A percentile compares a stretch with the other conserved stretches of the same genome.
Conservation (phyloP, 2,329 filamentous ascomycete genomes). For the Venturia oleaginea region DNA sequence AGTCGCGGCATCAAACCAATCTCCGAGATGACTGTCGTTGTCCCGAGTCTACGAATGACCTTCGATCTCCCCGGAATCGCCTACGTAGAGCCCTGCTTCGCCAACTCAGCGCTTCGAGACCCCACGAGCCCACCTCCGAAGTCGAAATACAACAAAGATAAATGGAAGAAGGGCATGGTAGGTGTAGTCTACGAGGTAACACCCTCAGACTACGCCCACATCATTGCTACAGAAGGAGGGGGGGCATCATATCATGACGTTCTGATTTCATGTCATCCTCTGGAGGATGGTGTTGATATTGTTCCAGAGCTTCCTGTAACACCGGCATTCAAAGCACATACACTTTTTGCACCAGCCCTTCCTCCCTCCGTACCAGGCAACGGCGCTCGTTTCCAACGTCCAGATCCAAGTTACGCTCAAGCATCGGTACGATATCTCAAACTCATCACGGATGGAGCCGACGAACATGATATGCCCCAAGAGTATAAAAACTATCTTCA, state of each 20-base stretch:
- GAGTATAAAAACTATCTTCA: conserved; percentile 70
- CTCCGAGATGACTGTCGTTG: conserved; percentile 71
- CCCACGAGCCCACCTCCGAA: conserved; percentile 20
- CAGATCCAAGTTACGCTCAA: conserved; percentile 65
- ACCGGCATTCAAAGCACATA: conserved; percentile 66
- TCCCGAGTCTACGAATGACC: conserved; percentile 66
- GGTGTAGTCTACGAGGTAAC: conserved; percentile 97
- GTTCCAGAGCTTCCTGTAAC: conserved; percentile 53
- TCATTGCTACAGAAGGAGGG: conserved; percentile 85
- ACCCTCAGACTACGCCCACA: conserved; percentile 67
- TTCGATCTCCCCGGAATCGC: conserved; percentile 83
- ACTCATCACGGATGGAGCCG: conserved; percentile 67
- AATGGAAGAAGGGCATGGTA: conserved; percentile 74
- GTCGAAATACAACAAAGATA: conserved; percentile 41
- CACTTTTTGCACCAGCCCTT: conserved; percentile 59
- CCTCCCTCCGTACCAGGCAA: conserved; percentile 21
- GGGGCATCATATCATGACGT: conserved; percentile 80
- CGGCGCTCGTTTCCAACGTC: conserved; percentile 44
- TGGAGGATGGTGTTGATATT: conserved; percentile 41
- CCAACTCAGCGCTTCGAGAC: conserved; percentile 58
- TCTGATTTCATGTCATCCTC: conserved; percentile 64
- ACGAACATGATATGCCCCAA: conserved; percentile 68
- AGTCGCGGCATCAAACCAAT: conserved; percentile 71
- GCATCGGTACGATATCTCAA: conserved; percentile 76
- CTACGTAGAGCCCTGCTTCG: conserved; percentile 86